These are phyloP conservation scores for Leccinum boreale DNA, from an alignment of 768 basidiomycete species.

Conservation along the genomic window DNA sequence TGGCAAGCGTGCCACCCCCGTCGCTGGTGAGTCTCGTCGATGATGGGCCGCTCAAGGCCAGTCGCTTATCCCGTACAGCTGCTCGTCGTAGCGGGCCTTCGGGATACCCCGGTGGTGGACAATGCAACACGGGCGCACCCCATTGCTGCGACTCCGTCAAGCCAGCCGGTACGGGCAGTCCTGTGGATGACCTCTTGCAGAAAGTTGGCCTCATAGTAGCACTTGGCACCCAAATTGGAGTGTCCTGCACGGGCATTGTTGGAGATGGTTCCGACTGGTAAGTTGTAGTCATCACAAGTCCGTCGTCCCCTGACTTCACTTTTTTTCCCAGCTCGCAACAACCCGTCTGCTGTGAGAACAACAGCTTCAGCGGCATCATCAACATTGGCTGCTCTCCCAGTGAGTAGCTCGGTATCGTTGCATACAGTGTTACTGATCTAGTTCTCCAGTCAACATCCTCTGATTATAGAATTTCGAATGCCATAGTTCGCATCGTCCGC, in stretches of 20 bases:
- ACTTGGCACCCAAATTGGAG: constrained; percentile 13
- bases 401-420: constrained; percentile 6
- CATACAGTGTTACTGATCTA: background rate
- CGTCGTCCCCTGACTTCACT: background rate
- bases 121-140: constrained; percentile 16
- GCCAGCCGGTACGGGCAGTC: background rate
- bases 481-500: constrained; percentile 4
- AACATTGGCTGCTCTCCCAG: constrained; percentile 40
- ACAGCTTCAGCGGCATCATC: constrained; percentile 35
- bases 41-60: background rate
- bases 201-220: fast-evolving
- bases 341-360: constrained; percentile 40
- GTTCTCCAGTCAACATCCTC: constrained; percentile 16
- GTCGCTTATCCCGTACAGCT: constrained; percentile 21
- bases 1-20: constrained; percentile 30
- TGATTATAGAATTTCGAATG: constrained; percentile 13
- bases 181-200: background rate
- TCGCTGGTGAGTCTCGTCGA: constrained; percentile 27
- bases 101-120: constrained; percentile 11
- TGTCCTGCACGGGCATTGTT: constrained; percentile 32
- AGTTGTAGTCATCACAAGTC: background rate
- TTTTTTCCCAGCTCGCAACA: constrained; percentile 26
- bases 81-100: constrained; percentile 40
- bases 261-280: constrained; percentile 18
- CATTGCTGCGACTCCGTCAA: constrained; percentile 19